phyloP scores from a whole-genome alignment of 2,329 filamentous ascomycete species.

The Diaporthe australafricana region DNA sequence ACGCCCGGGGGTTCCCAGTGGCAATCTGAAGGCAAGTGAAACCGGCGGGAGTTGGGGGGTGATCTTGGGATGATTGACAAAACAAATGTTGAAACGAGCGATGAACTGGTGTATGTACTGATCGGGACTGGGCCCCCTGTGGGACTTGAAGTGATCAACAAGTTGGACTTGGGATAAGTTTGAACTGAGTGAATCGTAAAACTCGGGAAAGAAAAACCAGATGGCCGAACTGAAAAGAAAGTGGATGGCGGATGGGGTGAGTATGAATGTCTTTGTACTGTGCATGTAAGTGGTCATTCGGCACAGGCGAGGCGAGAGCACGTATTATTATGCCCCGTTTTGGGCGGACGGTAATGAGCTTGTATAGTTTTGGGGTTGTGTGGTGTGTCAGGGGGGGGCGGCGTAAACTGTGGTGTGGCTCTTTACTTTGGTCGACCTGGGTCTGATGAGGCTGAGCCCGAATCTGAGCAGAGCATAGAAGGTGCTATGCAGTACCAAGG shows the following conservation, averaged over 20 bases:
- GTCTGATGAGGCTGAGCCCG: conserved; percentile 15
- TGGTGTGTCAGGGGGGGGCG: neutral
- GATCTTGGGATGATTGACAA: conserved; percentile 28
- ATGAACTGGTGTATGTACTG: conserved; percentile 14
- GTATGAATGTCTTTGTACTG: neutral
- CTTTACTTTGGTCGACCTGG: neutral
- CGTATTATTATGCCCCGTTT: conserved; percentile 26
- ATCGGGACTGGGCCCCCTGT: neutral
- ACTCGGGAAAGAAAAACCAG: conserved; percentile 6
- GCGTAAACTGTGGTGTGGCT: neutral
- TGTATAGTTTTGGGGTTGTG: conserved; percentile 3
- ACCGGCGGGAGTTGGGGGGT: conserved; percentile 21
- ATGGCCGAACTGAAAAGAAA: neutral
- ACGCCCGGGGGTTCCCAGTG: neutral
- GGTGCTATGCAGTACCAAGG: neutral
- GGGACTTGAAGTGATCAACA: neutral
- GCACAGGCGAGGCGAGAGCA: neutral
- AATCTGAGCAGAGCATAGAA: neutral
- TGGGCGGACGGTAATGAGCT: conserved; percentile 15
- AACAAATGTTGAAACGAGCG: conserved; percentile 28
- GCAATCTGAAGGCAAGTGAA: conserved; percentile 15
- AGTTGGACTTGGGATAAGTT: conserved; percentile 5
- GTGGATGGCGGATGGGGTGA: neutral
- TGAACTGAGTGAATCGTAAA: conserved; percentile 17
- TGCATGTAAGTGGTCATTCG: neutral